These are phyloP conservation scores for Canariomyces notabilis DNA, from an alignment of 2,329 filamentous ascomycete species.

Conservation along the genomic window DNA sequence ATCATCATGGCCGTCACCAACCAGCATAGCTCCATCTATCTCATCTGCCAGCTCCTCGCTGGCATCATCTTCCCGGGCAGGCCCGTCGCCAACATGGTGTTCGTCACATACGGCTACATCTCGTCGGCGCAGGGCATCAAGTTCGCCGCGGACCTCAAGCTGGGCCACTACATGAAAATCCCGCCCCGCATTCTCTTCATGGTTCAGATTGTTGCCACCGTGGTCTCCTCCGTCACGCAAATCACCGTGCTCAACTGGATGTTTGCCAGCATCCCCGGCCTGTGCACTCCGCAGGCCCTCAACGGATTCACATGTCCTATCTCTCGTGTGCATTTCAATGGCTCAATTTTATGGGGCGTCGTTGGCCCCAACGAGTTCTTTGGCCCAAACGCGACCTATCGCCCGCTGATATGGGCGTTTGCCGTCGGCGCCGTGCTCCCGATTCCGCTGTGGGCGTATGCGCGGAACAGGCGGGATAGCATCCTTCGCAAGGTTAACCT, in stretches of 20 bases:
- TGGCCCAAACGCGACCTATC: constrained; percentile 68
- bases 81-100: constrained; percentile 89
- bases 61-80: constrained; percentile 77
- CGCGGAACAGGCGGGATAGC: constrained; percentile 52
- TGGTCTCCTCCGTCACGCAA: constrained; percentile 74
- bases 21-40: constrained; percentile 79
- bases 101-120: constrained; percentile 87
- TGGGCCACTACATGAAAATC: constrained; percentile 86
- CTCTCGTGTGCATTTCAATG: constrained; percentile 84
- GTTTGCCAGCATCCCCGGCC: constrained; percentile 68
- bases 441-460: constrained; percentile 68
- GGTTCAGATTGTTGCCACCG: constrained; percentile 71
- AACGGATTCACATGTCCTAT: constrained; percentile 87
- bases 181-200: constrained; percentile 72
- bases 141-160: constrained; percentile 80
- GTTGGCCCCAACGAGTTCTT: constrained; percentile 82
- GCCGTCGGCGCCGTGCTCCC: constrained; percentile 70
- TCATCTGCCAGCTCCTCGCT: constrained; percentile 81
- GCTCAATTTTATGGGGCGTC: constrained; percentile 83
- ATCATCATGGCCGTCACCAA: constrained; percentile 93
- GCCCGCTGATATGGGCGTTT: constrained; percentile 76
- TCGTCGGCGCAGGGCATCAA: constrained; percentile 85
- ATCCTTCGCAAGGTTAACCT: constrained; percentile 73
- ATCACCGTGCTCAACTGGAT: constrained; percentile 88
- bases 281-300: constrained; percentile 75